Conservation (phyloP, 352 stramenopile genomes). For the Phytophthora hibernalis region DNA sequence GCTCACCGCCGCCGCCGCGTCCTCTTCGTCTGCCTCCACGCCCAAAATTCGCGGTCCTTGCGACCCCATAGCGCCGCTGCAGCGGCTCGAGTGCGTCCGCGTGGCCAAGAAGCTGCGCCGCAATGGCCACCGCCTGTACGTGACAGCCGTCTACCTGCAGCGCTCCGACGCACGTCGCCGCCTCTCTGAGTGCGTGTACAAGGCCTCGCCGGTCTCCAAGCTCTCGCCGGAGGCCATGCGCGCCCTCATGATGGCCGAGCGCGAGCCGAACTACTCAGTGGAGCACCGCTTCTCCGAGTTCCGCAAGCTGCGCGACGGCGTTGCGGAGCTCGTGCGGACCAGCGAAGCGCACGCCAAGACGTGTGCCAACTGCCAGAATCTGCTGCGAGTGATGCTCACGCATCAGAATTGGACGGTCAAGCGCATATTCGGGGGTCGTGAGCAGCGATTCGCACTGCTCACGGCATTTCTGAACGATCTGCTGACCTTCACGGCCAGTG, state of each 20-base stretch:
- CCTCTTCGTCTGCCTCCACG: slow-evolving; percentile 2
- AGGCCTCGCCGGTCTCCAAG: slow-evolving; percentile 18
- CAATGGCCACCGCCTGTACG: slow-evolving; percentile 39
- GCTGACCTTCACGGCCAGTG: slow-evolving; percentile 24
- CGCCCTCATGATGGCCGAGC: slow-evolving; percentile 41
- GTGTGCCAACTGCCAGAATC: slow-evolving; percentile 34
- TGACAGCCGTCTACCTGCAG: slow-evolving; percentile 40
- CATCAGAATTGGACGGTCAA: slow-evolving; percentile 38
- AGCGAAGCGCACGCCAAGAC: slow-evolving; percentile 15
- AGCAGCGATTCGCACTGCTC: slow-evolving; percentile 38
- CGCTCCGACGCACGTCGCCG: slow-evolving; percentile 33
- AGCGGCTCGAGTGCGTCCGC: slow-evolving; percentile 41
- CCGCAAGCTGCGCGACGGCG: slow-evolving; percentile 20
- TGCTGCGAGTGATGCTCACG: slow-evolving; percentile 14
- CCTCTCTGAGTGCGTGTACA: slow-evolving; percentile 41
- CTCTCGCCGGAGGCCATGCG: slow-evolving; percentile 29
- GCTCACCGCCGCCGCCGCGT: slow-evolving; percentile 12
- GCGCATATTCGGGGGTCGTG: slow-evolving; percentile 29
- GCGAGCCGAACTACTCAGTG: slow-evolving; percentile 43
- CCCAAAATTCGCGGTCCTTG: slow-evolving; percentile 15
- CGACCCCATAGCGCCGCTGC: slow-evolving; percentile 30
- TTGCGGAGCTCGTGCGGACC: slow-evolving; percentile 15
- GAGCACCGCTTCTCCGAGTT: slow-evolving; percentile 46
- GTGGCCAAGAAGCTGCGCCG: slow-evolving; percentile 39
- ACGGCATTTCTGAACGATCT: slow-evolving; percentile 39